Evolutionary conservation across 2,329 filamentous ascomycete species (phyloP).

Genomic region (Diaporthe sp.): DNA sequence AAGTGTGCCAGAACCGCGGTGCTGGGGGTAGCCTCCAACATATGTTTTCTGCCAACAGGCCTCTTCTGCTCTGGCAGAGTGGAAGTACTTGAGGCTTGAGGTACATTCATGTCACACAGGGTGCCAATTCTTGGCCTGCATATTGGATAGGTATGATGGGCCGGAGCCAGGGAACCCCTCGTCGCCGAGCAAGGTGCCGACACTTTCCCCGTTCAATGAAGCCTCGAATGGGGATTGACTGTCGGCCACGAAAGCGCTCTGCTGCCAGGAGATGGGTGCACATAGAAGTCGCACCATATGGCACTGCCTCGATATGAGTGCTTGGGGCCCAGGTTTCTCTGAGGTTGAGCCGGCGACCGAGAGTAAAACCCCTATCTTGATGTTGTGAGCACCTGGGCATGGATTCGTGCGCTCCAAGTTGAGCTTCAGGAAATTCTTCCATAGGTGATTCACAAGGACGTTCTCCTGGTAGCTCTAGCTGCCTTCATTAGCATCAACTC

Average conservation of each 20-base stretch:
- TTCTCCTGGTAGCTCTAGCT: no score
- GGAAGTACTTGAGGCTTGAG: background rate
- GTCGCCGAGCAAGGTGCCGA: background rate
- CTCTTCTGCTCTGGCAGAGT: background rate
- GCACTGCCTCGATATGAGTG: no score
- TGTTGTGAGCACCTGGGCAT: no score
- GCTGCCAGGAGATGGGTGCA: no score
- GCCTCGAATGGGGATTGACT: background rate
- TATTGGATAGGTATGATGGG: background rate
- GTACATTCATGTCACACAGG: background rate
- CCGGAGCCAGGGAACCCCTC: background rate
- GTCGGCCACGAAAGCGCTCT: background rate
- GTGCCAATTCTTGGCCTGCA: background rate
- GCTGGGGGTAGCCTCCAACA: background rate
- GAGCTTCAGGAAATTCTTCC: no score
- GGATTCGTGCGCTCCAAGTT: no score
- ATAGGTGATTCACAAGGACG: no score
- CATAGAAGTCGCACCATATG: no score
- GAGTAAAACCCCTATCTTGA: no score
- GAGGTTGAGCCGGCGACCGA: no score
- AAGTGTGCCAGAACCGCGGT: background rate
- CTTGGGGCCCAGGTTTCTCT: no score
- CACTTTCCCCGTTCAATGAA: background rate
- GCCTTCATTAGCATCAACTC: no score
- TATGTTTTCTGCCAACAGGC: background rate